These are phyloP conservation scores for Abrus pulchellus DNA, from an alignment of 306 rosid genomes.

Conservation along the genomic window DNA sequence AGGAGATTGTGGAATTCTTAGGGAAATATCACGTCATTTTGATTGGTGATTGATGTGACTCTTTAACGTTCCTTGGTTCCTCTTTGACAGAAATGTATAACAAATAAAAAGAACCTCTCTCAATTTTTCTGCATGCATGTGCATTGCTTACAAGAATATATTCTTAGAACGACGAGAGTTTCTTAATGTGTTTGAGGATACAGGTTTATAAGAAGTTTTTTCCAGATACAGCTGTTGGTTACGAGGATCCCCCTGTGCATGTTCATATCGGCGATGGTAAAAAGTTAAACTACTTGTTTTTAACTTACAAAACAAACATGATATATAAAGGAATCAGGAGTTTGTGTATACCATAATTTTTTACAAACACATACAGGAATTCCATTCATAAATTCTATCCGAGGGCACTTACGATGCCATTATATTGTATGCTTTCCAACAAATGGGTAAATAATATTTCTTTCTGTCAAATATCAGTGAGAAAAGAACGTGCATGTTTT, in stretches of 20 bases:
- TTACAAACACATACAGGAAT: slow-evolving; percentile 43
- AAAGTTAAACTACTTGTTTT: slow-evolving; percentile 4
- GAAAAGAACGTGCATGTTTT: no score
- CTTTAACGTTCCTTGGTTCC: not conserved
- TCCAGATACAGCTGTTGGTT: slow-evolving; percentile 50
- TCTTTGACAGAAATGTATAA: not conserved
- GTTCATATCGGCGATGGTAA: slow-evolving; percentile 49
- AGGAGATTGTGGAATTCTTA: slow-evolving; percentile 50
- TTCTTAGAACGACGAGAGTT: not conserved
- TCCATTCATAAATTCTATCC: slow-evolving; percentile 49
- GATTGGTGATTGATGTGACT: slow-evolving; percentile 51
- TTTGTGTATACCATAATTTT: not conserved
- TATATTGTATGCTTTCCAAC: slow-evolving; percentile 56
- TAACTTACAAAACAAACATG: not conserved
- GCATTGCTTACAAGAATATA: not conserved
- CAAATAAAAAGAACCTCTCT: not conserved
- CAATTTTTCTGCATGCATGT: not conserved
- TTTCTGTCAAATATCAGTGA: not conserved
- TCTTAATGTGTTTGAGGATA: slow-evolving; percentile 19
- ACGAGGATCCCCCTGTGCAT: slow-evolving; percentile 52
- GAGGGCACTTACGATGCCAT: slow-evolving; percentile 59
- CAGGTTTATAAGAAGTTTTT: slow-evolving; percentile 51
- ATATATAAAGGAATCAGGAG: no score
- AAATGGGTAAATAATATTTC: slow-evolving; percentile 47
- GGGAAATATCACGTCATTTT: slow-evolving; percentile 50